Percentiles rank a stretch among this genome's conserved stretches.
phyloP scores from a whole-genome alignment of 352 stramenopile species.

The Albugo laibachii region DNA sequence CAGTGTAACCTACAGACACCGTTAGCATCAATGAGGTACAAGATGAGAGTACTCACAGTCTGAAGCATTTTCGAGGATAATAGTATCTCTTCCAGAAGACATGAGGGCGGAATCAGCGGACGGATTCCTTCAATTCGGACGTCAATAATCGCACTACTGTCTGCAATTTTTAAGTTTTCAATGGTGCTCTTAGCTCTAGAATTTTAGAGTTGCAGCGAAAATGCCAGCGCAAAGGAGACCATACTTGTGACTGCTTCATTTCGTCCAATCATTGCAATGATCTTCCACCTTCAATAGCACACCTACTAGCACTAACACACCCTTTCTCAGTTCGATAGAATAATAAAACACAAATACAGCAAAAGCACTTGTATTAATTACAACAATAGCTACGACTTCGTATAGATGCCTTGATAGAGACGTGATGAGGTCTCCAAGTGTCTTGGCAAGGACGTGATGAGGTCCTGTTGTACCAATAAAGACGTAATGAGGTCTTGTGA shows the following conservation, averaged over 20 bases:
- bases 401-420: too few relatives aligned
- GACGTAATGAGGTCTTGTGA: too few relatives aligned
- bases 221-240: constrained; percentile 39
- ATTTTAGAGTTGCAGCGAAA: constrained; percentile 43
- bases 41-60: constrained; percentile 12
- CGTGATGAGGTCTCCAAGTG: too few relatives aligned
- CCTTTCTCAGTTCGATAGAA: too few relatives aligned
- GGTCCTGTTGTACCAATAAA: too few relatives aligned
- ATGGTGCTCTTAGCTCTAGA: constrained; percentile 30
- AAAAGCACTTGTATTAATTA: too few relatives aligned
- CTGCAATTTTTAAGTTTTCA: constrained; percentile 22
- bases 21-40: neutral
- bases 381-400: too few relatives aligned
- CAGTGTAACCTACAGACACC: constrained; percentile 17
- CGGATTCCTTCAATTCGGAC: constrained; percentile 74
- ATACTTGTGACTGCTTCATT: neutral
- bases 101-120: constrained; percentile 69
- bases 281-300: too few relatives aligned
- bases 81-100: constrained; percentile 69
- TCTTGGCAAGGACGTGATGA: too few relatives aligned
- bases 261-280: too few relatives aligned
- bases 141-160: constrained; percentile 73
- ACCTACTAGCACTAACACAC: too few relatives aligned
- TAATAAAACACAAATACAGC: too few relatives aligned
- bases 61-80: constrained; percentile 55